Evolutionary conservation across 1,139 yeast genomes (phyloP), one percentile per base, ranked within the genome.

Genomic region (Pneumocystis carinii): DNA sequence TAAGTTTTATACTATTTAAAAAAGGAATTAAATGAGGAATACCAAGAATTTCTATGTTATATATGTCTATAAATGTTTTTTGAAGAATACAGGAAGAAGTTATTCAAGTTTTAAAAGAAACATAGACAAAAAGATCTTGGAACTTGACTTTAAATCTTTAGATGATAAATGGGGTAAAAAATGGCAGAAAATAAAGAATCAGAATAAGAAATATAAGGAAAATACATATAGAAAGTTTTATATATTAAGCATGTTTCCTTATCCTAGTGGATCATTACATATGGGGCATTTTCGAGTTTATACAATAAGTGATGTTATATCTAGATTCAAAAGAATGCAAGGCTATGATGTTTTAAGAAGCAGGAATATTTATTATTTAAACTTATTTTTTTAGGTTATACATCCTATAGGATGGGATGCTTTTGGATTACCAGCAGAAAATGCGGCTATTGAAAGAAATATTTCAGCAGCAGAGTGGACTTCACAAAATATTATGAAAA

Each of bases 351-450:
- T 90, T 48, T 48, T 4, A 48, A 19, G 79, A 37, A 14, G 24
- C 24, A 37, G 12, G 38, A 8, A 32, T 59, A 10, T 59, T 24
- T 59, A 48, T 19, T n/a, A 39, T 59, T 19, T 10, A 36, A 19
- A 57, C 27, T 57, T 15, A 57, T 39, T 53, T 29, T 62, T n/a
- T 29, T 36, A 62, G 37, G 64, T 62, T 29, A 27, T 90, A 5
- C 96, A 92, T 72, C 97, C 98, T 0, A 90, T 92, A 95, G 98
- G 98, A 0, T 92, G 97, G 97, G 98, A 92, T 77, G 96, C 97
- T 0, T 92, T 92, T 77, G 98, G 98, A 0, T 77, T 92, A 56
- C 98, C 98, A 0, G 98, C 98, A 0, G 98, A 92, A 72, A 92
- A 92, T 74, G 98, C 98, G 0, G 98, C 98, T 0, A 84, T 88